A percentile compares a stretch with the other conserved stretches of the same genome.
Evolutionary conservation across 2,329 filamentous ascomycete species (phyloP).

Genomic region (Amphichorda felina): DNA sequence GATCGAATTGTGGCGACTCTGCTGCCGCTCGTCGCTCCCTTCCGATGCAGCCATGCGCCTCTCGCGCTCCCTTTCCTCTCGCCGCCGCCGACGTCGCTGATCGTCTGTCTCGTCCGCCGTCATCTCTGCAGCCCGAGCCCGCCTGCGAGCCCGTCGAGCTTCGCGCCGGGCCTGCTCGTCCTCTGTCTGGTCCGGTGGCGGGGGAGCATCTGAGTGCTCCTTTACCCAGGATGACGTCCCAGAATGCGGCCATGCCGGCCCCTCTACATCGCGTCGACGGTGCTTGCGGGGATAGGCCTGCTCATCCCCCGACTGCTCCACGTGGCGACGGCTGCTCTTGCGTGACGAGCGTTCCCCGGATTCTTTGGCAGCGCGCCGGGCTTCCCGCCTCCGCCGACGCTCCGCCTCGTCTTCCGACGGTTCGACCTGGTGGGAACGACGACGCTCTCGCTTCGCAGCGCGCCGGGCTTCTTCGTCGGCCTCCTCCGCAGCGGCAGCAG

Average conservation of each 20-base stretch:
- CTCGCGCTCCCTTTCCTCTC: constrained; percentile 21
- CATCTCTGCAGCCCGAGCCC: constrained; percentile 27
- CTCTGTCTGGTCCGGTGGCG: constrained; percentile 17
- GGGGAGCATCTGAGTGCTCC: constrained; percentile 44
- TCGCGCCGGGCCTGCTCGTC: constrained; percentile 39
- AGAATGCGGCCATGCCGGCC: constrained; percentile 45
- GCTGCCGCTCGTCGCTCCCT: constrained; percentile 31
- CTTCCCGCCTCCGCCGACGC: constrained; percentile 40
- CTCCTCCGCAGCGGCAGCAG: constrained; percentile 25
- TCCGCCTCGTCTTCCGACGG: constrained; percentile 36
- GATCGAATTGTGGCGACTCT: constrained; percentile 25
- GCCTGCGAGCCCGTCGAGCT: constrained; percentile 31
- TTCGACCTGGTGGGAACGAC: constrained; percentile 31
- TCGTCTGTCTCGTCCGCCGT: constrained; percentile 31
- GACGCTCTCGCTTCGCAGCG: constrained; percentile 35
- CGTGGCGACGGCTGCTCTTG: constrained; percentile 12
- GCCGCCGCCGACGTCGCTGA: constrained; percentile 28
- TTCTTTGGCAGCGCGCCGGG: constrained; percentile 30
- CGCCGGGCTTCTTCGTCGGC: constrained; percentile 33
- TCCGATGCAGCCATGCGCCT: constrained; percentile 22
- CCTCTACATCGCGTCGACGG: constrained; percentile 20
- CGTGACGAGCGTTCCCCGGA: constrained; percentile 20
- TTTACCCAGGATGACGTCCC: constrained; percentile 57
- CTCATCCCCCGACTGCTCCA: constrained; percentile 29
- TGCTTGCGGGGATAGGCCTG: constrained; percentile 30